Evolutionary conservation across 2,329 filamentous ascomycete species (phyloP).

Genomic region (Colletotrichum chrysophilum): DNA sequence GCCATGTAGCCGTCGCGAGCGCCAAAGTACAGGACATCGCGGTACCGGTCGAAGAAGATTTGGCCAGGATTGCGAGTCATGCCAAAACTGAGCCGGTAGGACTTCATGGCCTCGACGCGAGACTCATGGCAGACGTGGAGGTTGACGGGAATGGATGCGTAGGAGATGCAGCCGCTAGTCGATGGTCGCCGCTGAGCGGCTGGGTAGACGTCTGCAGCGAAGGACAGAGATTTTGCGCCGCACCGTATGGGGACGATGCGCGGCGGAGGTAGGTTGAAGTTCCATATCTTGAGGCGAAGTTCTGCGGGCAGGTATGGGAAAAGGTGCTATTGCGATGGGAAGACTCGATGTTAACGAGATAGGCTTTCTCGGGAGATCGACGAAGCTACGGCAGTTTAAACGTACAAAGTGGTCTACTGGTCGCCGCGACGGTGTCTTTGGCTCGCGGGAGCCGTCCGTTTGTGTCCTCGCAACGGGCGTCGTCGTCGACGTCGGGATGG

Average conservation of each 20-base stretch:
- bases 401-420: conserved; percentile 14
- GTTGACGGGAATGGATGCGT: conserved; percentile 45
- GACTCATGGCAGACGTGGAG: conserved; percentile 53
- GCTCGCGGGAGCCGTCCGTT: background rate
- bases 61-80: conserved; percentile 44
- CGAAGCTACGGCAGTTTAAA: background rate
- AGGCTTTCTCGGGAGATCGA: conserved; percentile 8
- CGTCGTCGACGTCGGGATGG: background rate
- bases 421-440: background rate
- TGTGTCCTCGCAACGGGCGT: background rate
- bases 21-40: conserved; percentile 55
- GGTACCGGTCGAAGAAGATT: conserved; percentile 44
- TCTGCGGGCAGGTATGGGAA: conserved; percentile 51
- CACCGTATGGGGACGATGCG: conserved; percentile 50
- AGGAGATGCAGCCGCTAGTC: conserved; percentile 43
- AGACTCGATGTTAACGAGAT: background rate
- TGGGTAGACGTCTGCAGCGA: background rate
- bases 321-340: conserved; percentile 35
- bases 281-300: conserved; percentile 54
- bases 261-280: conserved; percentile 44
- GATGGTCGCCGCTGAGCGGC: conserved; percentile 16
- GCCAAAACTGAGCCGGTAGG: conserved; percentile 46
- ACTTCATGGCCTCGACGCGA: conserved; percentile 46
- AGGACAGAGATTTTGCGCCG: conserved; percentile 34
- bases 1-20: conserved; percentile 49